phyloP scores from a whole-genome alignment of 352 stramenopile species.

The Globisporangium paddicum region DNA sequence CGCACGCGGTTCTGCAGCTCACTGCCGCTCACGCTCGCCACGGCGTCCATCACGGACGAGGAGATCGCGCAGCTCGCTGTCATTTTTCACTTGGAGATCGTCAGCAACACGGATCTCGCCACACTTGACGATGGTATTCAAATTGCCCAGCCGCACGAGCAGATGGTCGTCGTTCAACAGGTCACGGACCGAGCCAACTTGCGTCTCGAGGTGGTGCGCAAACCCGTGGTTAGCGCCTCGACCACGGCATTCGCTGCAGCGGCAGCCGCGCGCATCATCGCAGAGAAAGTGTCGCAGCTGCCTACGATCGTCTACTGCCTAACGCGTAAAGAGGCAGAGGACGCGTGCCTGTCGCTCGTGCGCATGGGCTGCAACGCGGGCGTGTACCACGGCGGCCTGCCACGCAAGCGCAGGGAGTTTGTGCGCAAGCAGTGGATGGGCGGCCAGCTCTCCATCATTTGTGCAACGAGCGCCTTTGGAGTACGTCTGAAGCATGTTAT shows the following conservation, averaged over 20 bases:
- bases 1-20: slow-evolving; percentile 34
- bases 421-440: slow-evolving; percentile 80
- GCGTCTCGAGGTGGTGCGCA: slow-evolving; percentile 50
- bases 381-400: slow-evolving; percentile 68
- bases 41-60: slow-evolving; percentile 64
- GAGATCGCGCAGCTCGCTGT: slow-evolving; percentile 46
- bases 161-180: slow-evolving; percentile 62
- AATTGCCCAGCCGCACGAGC: not conserved
- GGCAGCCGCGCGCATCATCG: slow-evolving; percentile 35
- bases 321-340: slow-evolving; percentile 63
- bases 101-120: not conserved
- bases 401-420: slow-evolving; percentile 52
- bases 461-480: slow-evolving; percentile 73
- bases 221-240: slow-evolving; percentile 16
- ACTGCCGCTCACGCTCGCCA: slow-evolving; percentile 65
- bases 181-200: slow-evolving; percentile 64
- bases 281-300: slow-evolving; percentile 19
- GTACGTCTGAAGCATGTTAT: slow-evolving; percentile 26
- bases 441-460: slow-evolving; percentile 66
- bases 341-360: slow-evolving; percentile 48
- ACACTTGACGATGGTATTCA: not conserved
- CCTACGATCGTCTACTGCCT: slow-evolving; percentile 74
- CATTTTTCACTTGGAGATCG: slow-evolving; percentile 38
- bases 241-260: not conserved
- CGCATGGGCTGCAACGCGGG: slow-evolving; percentile 44